These are phyloP conservation scores for Cavenderia fasciculata DNA, from an alignment of 78 protist species.

Conservation along the genomic window DNA sequence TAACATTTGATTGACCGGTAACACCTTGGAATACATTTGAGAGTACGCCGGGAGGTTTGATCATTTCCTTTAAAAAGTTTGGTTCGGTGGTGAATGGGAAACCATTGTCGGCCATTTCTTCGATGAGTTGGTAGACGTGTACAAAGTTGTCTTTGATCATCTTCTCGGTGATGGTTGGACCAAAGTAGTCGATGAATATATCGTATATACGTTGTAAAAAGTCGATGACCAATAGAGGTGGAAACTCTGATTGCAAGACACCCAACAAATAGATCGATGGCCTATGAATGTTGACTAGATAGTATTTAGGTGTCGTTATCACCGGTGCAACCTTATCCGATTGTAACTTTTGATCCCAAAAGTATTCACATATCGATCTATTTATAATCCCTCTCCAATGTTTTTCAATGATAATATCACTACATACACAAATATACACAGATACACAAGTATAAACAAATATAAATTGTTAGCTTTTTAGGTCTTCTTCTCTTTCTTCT, in stretches of 20 bases:
- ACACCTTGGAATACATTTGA: conserved; percentile 14
- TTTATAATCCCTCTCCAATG: conserved; percentile 83
- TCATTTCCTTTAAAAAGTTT: conserved; percentile 88
- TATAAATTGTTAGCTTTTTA: no score
- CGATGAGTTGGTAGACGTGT: conserved; percentile 89
- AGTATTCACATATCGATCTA: conserved; percentile 74
- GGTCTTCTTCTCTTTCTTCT: no score
- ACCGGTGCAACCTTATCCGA: conserved; percentile 40
- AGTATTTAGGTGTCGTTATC: conserved; percentile 75
- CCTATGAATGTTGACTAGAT: conserved; percentile 60
- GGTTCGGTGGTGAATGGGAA: conserved; percentile 94
- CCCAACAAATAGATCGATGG: conserved; percentile 43
- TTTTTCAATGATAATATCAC: conserved; percentile 90
- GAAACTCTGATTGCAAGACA: conserved; percentile 34
- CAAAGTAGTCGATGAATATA: conserved; percentile 85
- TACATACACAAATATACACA: not conserved
- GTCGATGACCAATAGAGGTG: conserved; percentile 89
- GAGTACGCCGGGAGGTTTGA: conserved; percentile 86
- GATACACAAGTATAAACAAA: no score
- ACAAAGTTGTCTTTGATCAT: conserved; percentile 83
- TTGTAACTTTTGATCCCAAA: conserved; percentile 49
- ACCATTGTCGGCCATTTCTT: conserved; percentile 95
- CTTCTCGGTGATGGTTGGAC: conserved; percentile 36
- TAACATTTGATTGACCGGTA: conserved; percentile 55
- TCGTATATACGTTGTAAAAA: conserved; percentile 88